Evolutionary conservation across 164 flowering plant species (phyloP).

Genomic region (Berberis vulgaris): DNA sequence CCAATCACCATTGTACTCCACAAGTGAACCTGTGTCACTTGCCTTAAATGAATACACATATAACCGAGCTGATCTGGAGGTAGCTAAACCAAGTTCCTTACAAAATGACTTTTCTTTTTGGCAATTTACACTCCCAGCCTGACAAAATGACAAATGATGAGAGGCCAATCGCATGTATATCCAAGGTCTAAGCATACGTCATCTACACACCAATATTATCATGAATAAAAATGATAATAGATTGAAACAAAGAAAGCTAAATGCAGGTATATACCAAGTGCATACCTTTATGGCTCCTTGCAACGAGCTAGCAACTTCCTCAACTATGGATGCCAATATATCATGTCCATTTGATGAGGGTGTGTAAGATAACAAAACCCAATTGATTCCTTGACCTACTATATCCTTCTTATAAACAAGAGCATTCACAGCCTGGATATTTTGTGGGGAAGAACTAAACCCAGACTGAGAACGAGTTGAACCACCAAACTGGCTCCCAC

Average conservation of each 20-base stretch:
- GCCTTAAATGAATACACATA: constrained; percentile 57
- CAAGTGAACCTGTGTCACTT: constrained; percentile 52
- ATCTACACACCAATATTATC: no score
- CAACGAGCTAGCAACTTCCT: constrained; percentile 54
- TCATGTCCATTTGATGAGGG: constrained; percentile 31
- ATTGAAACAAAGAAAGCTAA: background rate
- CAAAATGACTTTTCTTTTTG: constrained; percentile 53
- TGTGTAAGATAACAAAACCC: constrained; percentile 63
- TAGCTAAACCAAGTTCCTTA: constrained; percentile 49
- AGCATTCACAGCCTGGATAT: constrained; percentile 37
- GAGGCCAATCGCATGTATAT: background rate
- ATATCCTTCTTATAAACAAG: constrained; percentile 55
- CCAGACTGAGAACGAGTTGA: constrained; percentile 30
- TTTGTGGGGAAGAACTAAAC: constrained; percentile 18
- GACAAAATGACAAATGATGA: constrained; percentile 5
- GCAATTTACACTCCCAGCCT: constrained; percentile 83
- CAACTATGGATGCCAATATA: constrained; percentile 40
- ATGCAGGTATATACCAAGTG: background rate
- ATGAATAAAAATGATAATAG: background rate
- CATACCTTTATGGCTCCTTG: constrained; percentile 78
- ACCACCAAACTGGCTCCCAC: constrained; percentile 39
- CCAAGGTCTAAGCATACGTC: no score
- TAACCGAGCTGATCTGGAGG: constrained; percentile 38
- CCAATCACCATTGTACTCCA: constrained; percentile 64
- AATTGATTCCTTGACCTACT: constrained; percentile 52